A percentile compares a stretch with the other conserved stretches of the same genome.
Conservation (phyloP, 2,329 filamentous ascomycete genomes). For the Aspergillus fructus region DNA sequence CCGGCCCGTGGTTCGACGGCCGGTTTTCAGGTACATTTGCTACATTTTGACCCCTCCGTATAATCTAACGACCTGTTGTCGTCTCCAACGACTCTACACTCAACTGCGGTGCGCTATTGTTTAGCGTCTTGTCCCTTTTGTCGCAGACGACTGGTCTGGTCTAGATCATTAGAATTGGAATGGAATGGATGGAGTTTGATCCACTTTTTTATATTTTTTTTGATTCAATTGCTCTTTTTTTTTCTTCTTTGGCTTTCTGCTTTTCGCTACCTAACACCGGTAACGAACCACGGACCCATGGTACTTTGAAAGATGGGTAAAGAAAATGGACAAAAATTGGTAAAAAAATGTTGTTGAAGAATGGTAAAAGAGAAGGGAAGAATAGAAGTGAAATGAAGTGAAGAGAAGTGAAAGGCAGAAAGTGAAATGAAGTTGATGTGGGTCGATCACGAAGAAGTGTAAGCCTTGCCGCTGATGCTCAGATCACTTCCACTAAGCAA, state of each 20-base stretch:
- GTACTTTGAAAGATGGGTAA: background rate
- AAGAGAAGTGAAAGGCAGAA: background rate
- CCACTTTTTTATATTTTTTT: background rate
- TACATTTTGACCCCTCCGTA: background rate
- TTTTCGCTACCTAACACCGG: background rate
- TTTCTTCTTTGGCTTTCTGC: background rate
- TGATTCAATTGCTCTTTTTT: background rate
- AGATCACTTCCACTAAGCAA: constrained; percentile 28
- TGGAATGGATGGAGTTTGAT: background rate
- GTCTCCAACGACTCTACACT: too few relatives aligned
- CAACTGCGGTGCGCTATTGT: too few relatives aligned
- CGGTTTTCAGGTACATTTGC: background rate
- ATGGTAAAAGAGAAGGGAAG: background rate
- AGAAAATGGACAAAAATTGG: background rate
- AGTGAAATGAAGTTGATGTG: background rate
- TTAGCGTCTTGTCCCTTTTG: background rate
- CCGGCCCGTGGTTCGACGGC: background rate
- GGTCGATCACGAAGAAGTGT: constrained; percentile 13
- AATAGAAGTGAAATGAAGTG: background rate
- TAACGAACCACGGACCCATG: background rate
- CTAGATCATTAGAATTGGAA: background rate
- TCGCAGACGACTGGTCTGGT: background rate
- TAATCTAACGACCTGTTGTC: background rate
- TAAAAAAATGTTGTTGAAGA: background rate
- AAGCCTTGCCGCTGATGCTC: constrained; percentile 32